Evolutionary conservation across 495 filamentous ascomycete genomes (phyloP), one percentile per base, ranked within the genome.

Genomic region (Penicillium angulare): DNA sequence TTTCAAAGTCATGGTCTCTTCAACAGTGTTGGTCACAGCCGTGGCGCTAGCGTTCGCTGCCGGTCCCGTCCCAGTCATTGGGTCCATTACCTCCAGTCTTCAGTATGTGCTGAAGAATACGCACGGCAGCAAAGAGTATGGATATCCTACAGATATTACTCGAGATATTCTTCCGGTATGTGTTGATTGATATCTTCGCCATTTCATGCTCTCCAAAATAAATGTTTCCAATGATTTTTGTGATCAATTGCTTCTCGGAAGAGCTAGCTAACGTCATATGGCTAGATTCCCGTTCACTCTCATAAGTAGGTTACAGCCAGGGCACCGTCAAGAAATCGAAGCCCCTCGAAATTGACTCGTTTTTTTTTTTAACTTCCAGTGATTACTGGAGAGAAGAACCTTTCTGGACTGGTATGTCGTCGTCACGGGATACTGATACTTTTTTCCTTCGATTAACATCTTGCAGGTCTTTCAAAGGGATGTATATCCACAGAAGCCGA

Each of bases 401-500:
- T 21, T 74, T 79, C 36, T 80, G 76, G 47, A 72, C 72, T 7
- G 77, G 71, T 75, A 61, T 46, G 50, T 12, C n/a, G n/a, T n/a
- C n/a, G n/a, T n/a, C n/a, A n/a, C n/a, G n/a, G n/a, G n/a, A n/a
- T n/a, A n/a, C n/a, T n/a, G n/a, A n/a, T n/a, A n/a, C n/a, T n/a
- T n/a, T n/a, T n/a, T n/a, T n/a, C n/a, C n/a, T n/a, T 47, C 29
- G 15, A 43, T 27, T 53, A 27, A 56, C 22, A 17, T 18, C 36
- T 23, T 8, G 10, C 20, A 74, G 69, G 64, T n/a, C 49, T 74
- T 15, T 71, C 69, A 5, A 83, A 79, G 33, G 88, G 92, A 17
- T 86, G 82, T 54, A 79, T 80, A 17, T 78, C 80, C 3, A 82
- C 90, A 16, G 92, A 97, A 70, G 90, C 89, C 2, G 92, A 97